Conservation (phyloP, 768 basidiomycete genomes). For the Collybiopsis confluens region DNA sequence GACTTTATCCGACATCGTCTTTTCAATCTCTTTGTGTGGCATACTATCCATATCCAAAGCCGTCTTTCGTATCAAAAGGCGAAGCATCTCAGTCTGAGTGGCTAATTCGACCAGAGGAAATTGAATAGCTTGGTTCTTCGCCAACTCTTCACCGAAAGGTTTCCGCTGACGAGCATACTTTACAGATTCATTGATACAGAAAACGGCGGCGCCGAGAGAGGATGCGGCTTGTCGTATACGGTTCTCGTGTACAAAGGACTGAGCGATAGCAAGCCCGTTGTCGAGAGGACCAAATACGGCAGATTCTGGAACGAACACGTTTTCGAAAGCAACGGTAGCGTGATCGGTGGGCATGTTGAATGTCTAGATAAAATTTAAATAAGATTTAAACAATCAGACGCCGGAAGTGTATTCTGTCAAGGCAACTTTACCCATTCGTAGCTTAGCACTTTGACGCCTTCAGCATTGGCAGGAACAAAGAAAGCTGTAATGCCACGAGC, state of each 20-base stretch:
- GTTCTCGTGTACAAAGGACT: slow-evolving; percentile 12
- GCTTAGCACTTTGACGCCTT: slow-evolving; percentile 11
- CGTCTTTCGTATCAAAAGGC: slow-evolving; percentile 9
- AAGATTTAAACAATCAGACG: not conserved
- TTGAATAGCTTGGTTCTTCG: slow-evolving; percentile 12
- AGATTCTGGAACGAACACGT: slow-evolving; percentile 11
- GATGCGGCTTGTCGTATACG: slow-evolving; percentile 13
- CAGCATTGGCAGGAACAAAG: slow-evolving; percentile 7
- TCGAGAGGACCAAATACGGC: slow-evolving; percentile 10
- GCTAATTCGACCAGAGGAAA: slow-evolving; percentile 11
- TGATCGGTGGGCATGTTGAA: slow-evolving; percentile 14
- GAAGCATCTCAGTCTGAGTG: slow-evolving; percentile 12
- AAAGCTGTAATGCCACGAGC: slow-evolving; percentile 11
- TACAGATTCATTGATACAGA: slow-evolving; percentile 11
- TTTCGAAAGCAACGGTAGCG: slow-evolving; percentile 9
- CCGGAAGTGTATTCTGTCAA: no score
- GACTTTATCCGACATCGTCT: slow-evolving; percentile 8
- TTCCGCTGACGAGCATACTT: slow-evolving; percentile 8
- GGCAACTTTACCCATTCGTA: slow-evolving; percentile 8
- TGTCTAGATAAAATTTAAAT: not conserved
- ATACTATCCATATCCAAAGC: slow-evolving; percentile 12
- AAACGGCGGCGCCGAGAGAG: slow-evolving; percentile 9
- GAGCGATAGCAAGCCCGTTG: slow-evolving; percentile 11
- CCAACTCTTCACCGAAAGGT: slow-evolving; percentile 10
- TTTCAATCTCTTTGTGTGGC: slow-evolving; percentile 10